These are phyloP conservation scores for Vickermania ingenoplastis DNA, from an alignment of 208 protist species.

Conservation along the genomic window DNA sequence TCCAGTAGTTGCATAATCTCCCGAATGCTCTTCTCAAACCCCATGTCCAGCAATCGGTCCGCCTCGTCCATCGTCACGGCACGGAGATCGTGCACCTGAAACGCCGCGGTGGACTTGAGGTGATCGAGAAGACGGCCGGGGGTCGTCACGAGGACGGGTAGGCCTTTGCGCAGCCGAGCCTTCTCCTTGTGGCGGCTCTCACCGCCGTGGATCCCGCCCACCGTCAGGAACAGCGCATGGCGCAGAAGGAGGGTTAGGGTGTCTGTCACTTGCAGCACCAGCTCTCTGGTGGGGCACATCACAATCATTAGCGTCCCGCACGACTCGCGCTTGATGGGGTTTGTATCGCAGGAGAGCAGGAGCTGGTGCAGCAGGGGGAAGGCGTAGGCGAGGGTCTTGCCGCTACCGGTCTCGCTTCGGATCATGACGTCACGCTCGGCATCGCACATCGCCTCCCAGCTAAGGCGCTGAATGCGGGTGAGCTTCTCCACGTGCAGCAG, in stretches of 20 bases:
- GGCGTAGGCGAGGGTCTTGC: constrained; percentile 91
- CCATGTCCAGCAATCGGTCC: constrained; percentile 98
- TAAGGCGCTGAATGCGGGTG: constrained; percentile 92
- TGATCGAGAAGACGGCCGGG: constrained; percentile 86
- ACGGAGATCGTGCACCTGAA: constrained; percentile 45
- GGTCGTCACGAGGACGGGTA: constrained; percentile 73
- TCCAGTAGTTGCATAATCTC: constrained; percentile 92
- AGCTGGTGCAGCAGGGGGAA: constrained; percentile 91
- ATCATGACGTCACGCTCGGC: constrained; percentile 75
- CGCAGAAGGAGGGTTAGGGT: constrained; percentile 56
- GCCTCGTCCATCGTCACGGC: constrained; percentile 97
- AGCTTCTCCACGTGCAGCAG: constrained; percentile 46
- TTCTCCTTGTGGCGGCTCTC: constrained; percentile 85
- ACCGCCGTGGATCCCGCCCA: constrained; percentile 68
- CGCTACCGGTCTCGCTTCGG: constrained; percentile 86
- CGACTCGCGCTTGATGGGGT: constrained; percentile 48
- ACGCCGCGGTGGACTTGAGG: constrained; percentile 63
- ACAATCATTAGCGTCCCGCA: constrained; percentile 71
- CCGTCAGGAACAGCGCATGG: constrained; percentile 79
- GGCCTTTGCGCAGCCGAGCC: constrained; percentile 71
- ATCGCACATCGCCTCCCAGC: constrained; percentile 81
- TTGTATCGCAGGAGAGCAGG: constrained; percentile 68
- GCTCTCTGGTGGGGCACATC: constrained; percentile 80
- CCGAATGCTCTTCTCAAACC: constrained; percentile 96
- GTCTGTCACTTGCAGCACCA: constrained; percentile 79